Base-by-base conservation (phyloP, 495 filamentous ascomycete genomes). In the Annulohypoxylon nitens region DNA sequence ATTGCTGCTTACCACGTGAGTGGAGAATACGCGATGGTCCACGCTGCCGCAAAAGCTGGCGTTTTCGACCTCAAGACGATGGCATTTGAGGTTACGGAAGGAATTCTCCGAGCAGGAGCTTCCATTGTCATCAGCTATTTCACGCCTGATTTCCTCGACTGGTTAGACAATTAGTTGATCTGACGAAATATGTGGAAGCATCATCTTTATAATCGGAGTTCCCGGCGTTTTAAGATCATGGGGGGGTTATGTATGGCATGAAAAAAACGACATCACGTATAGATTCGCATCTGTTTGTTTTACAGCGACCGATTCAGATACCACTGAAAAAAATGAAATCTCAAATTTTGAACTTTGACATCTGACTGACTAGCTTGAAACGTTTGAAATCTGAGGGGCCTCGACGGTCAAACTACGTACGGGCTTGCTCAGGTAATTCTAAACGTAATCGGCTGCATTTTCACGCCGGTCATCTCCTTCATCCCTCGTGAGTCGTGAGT, bases 21-120 rank as follows among this genome's bases (percentile, higher is more conserved):
- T 78, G 96, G 96, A 66, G 96, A 99, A 83, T 99, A 91, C 80
- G 95, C 96, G 45, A 99, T 98, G 97, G 97, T 99, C 54, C 93
- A 97, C 77, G 96, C 96, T 3, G 96, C 87, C 39, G 96, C 97
- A 20, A 96, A 97, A 81, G 95, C 96, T 9, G 96, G 96, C 0
- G 96, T 99, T n/a, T 99, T 98, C 78, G 95, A 97, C 80, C 83
- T 99, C 78, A 97, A 94, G 82, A 86, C 91, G 2, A 98, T 98
- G 93, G 97, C 93, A 0, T 95, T 97, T 77, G 96, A 99, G 81
- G 90, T 91, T 66, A 94, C 94, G 0, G 92, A 98, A 77, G 93
- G 95, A 1, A 98, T 99, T 66, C 81, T 99, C 57, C 88, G 96
- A 70, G 96, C 96, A 50, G 96, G 96, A 30, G 96, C 97, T 11